Percentiles rank a stretch among this genome's conserved stretches.
Evolutionary conservation across 768 basidiomycete species (phyloP).

Genomic region (Pulveroboletus frians): DNA sequence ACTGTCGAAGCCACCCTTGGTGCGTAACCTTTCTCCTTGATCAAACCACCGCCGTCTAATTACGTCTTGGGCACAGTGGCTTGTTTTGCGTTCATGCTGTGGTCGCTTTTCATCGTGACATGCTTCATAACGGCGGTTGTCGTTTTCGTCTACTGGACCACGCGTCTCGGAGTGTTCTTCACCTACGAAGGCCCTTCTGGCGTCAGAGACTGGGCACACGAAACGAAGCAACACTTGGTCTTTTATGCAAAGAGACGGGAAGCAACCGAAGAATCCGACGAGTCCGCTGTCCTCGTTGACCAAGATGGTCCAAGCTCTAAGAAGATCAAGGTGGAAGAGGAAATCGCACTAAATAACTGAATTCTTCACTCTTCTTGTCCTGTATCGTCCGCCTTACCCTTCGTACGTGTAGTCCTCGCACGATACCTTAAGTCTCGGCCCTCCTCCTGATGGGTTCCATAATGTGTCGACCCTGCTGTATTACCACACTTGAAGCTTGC

Average conservation of each 20-base stretch:
- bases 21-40: constrained; percentile 9
- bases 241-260: constrained; percentile 13
- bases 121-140: constrained; percentile 30
- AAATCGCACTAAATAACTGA: constrained; percentile 1
- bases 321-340: constrained; percentile 22
- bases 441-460: neutral
- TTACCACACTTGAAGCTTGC: constrained; percentile 3
- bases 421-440: neutral
- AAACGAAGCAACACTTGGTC: constrained; percentile 22
- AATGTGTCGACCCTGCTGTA: constrained; percentile 11
- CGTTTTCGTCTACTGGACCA: constrained; percentile 29
- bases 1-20: constrained; percentile 27
- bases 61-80: constrained; percentile 23
- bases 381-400: neutral
- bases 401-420: neutral
- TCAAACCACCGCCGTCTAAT: neutral
- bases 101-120: constrained; percentile 31
- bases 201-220: constrained; percentile 27
- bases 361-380: neutral
- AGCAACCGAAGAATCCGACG: constrained; percentile 22
- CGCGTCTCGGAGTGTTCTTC: constrained; percentile 33
- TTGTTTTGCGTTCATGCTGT: constrained; percentile 30
- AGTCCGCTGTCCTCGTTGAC: constrained; percentile 22
- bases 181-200: constrained; percentile 31
- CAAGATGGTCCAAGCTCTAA: constrained; percentile 15